A percentile compares a stretch with the other conserved stretches of the same genome.
Evolutionary conservation across 164 flowering plant genomes (phyloP).

Genomic region (Stephania japonica): DNA sequence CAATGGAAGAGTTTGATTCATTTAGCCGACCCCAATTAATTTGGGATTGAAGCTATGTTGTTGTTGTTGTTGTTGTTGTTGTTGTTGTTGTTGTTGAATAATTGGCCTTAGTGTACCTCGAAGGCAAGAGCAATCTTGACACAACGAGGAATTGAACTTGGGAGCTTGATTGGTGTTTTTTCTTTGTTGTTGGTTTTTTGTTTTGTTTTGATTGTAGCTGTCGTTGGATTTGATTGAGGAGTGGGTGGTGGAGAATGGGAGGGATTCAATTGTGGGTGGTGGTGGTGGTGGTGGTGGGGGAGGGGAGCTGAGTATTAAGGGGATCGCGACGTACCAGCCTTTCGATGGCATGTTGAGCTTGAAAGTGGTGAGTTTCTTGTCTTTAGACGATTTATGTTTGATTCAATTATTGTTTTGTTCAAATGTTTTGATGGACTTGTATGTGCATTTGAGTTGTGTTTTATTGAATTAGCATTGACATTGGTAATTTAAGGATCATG

Average conservation of each 20-base stretch:
- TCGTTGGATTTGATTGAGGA: slow-evolving; percentile 64
- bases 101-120: too few species aligned
- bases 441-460: neutral
- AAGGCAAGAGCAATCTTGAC: too few species aligned
- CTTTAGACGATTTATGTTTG: neutral
- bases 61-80: too few species aligned
- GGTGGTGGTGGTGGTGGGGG: slow-evolving; percentile 2
- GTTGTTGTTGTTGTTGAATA: too few species aligned
- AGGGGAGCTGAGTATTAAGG: slow-evolving; percentile 45
- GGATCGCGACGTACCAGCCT: slow-evolving; percentile 74
- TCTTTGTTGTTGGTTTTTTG: slow-evolving; percentile 5
- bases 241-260: slow-evolving; percentile 58
- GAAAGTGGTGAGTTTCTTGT: slow-evolving; percentile 54
- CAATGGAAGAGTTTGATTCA: too few species aligned
- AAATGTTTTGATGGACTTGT: neutral
- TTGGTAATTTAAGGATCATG: neutral
- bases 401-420: neutral
- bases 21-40: too few species aligned
- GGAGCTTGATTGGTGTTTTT: slow-evolving; percentile 10
- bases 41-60: too few species aligned
- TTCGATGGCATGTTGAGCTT: slow-evolving; percentile 72
- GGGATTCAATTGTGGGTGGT: slow-evolving; percentile 32
- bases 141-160: too few species aligned
- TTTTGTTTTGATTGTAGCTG: slow-evolving; percentile 42
- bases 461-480: too few species aligned